Percentiles rank a stretch among this genome's conserved stretches.
These are phyloP conservation scores for Solanum lycopersicoides DNA, from an alignment of 257 asterid genomes.

Conservation along the genomic window DNA sequence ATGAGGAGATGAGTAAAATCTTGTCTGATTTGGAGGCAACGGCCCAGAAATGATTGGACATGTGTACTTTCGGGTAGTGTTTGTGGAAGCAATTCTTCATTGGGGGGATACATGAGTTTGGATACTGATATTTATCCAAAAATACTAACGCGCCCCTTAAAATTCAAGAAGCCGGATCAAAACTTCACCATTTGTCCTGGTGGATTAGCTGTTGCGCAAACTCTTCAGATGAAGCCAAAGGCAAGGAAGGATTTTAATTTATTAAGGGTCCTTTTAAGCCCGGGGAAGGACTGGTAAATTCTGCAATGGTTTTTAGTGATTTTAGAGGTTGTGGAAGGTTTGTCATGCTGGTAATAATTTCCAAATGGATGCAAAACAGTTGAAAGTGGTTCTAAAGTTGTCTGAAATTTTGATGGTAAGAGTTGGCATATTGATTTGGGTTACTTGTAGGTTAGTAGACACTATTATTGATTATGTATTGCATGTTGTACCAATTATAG, in stretches of 20 bases:
- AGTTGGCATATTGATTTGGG: background rate
- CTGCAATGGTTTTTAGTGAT: background rate
- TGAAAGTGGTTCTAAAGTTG: background rate
- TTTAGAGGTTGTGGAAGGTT: background rate
- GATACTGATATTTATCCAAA: background rate
- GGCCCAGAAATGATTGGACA: slow-evolving; percentile 19
- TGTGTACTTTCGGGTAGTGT: background rate
- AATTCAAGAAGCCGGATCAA: background rate
- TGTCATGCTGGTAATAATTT: background rate
- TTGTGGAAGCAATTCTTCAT: background rate
- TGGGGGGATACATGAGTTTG: background rate
- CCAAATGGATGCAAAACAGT: background rate
- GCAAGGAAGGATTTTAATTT: background rate
- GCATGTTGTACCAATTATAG: background rate
- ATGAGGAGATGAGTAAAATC: slow-evolving; percentile 41
- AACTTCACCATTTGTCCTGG: too few relatives aligned
- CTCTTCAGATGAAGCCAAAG: background rate
- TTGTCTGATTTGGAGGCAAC: slow-evolving; percentile 30
- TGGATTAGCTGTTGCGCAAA: background rate
- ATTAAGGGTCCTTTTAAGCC: background rate
- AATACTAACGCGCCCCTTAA: background rate
- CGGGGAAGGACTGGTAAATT: background rate
- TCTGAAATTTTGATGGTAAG: background rate
- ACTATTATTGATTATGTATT: background rate
- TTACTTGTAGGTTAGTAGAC: background rate